Base-by-base conservation (phyloP, 2,329 filamentous ascomycete genomes). In the Colletotrichum liaoningense region DNA sequence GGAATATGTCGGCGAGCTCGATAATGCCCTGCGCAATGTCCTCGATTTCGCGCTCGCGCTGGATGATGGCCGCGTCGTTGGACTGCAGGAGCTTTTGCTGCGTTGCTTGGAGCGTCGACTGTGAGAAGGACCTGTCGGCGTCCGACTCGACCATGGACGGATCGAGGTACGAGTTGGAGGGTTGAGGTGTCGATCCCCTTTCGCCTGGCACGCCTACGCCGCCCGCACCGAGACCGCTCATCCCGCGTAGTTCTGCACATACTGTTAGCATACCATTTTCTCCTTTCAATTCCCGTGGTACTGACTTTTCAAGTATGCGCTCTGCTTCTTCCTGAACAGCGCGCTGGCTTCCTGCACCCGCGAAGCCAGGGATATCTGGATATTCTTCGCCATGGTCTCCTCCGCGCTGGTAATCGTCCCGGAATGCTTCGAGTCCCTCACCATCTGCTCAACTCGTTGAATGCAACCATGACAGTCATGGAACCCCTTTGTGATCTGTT, bases 11-110 rank as follows among this genome's bases (percentile, higher is more conserved):
- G 4, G 96, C 94, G 8, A 99, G 87, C 81, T 98, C 96, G 79
- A 99, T 98, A 83, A 99, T 98, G 71, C 97, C 96, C 81, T 98
- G 95, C 2, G 97, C 97, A 75, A 99, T 99, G 78, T 98, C 95
- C 80, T 97, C 97, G 79, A 99, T 99, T 83, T 98, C 97, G 54
- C 94, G 92, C 84, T 99, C 97, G 75, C 97, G 94, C 82, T 98
- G 97, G 74, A 93, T 90, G 77, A 99, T 98, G 49, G 91, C 91
- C 3, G 92, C 88, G 80, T 98, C 96, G 79, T 97, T 95, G 72
- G 92, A 93, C 72, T 92, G 90, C 35, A 93, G 85, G 69, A 90
- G 88, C 76, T 89, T 89, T 79, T 91, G 89, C 67, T 93, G 90
- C 1, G 94, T 94, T 78, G 95, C 93, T 80, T 95, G 93, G 1